Evolutionary conservation across 1,284 basidiomycete genomes (phyloP), one percentile per base, ranked within the genome.

Genomic region (Vanrija sp.): DNA sequence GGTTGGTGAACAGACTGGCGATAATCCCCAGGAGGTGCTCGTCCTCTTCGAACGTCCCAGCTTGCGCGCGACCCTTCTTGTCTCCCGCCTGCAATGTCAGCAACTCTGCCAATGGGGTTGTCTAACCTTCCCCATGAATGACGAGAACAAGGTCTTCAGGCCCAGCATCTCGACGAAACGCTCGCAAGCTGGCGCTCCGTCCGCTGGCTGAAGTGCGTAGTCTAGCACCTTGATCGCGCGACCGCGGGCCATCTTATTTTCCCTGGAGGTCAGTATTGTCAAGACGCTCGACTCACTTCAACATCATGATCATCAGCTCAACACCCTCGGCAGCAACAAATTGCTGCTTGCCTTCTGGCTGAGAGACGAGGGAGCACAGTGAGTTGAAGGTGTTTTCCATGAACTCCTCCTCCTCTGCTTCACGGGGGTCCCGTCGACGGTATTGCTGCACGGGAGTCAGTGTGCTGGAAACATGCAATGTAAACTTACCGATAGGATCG

Each of bases 381-480:
- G 85, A 77, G 72, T 97, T 89, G 66, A 98, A 97, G 3, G 89
- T 62, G 71, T 99, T 98, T 71, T 98, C 95, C 88, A 98, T 92
- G 73, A 92, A 98, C 71, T 98, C 96, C 10, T 84, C 81, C 75
- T 98, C 95, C 57, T 98, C 96, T 6, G 85, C 82, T 61, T 91
- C 86, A 0, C 77, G 76, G 0, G 93, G 93, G 67, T 96, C 88
- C 44, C 83, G 80, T 64, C 84, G 83, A 46, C 93, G 85, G 69
- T 87, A 98, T 83, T 87, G 85, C 90, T 95, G 53, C 10, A 46
- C n/a, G 14, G 9, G 15, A 27, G 31, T 3, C n/a, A 47, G 25
- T 18, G 12, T 50, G 22, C n/a, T 18, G 1, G 15, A 9, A 0
- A 1, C 9, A 12, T 23, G 2, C 16, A 41, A 2, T 19, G 3